Conservation (phyloP, 768 basidiomycete genomes). For the Trametes punicea region DNA sequence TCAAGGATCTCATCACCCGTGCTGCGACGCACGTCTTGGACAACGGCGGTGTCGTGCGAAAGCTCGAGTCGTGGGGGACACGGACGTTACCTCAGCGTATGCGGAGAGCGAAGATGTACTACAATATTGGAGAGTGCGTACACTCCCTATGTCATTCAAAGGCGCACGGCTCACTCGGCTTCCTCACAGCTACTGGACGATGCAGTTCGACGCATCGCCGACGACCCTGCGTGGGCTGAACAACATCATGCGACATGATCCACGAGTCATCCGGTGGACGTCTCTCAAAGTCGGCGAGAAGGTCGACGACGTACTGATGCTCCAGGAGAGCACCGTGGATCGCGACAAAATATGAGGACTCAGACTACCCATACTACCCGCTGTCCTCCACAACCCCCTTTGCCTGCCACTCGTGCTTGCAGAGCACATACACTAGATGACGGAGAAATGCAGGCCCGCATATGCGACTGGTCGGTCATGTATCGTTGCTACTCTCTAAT, state of each 20-base stretch:
- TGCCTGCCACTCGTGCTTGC: not conserved
- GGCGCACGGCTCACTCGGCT: constrained; percentile 5
- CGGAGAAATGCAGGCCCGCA: not conserved
- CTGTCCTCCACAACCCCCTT: not conserved
- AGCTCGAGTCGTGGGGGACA: constrained; percentile 72
- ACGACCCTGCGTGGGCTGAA: constrained; percentile 62
- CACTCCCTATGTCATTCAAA: too few relatives aligned
- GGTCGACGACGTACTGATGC: constrained; percentile 60
- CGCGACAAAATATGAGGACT: not conserved
- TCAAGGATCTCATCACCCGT: constrained; percentile 70
- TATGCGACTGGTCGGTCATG: constrained; percentile 13
- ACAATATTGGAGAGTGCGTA: constrained; percentile 74
- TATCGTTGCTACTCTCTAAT: constrained; percentile 5
- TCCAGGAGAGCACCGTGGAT: constrained; percentile 22
- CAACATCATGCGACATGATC: constrained; percentile 68
- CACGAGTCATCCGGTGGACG: constrained; percentile 80
- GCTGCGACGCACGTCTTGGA: constrained; percentile 71
- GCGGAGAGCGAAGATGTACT: constrained; percentile 55
- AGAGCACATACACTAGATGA: not conserved
- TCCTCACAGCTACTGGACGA: constrained; percentile 74
- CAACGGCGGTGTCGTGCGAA: constrained; percentile 78
- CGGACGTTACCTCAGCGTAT: constrained; percentile 70
- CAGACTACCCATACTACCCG: not conserved
- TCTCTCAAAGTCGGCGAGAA: constrained; percentile 74
- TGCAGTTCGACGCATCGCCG: constrained; percentile 88